Conservation (phyloP, 495 filamentous ascomycete species). For the Clavariopsis aquatica region DNA sequence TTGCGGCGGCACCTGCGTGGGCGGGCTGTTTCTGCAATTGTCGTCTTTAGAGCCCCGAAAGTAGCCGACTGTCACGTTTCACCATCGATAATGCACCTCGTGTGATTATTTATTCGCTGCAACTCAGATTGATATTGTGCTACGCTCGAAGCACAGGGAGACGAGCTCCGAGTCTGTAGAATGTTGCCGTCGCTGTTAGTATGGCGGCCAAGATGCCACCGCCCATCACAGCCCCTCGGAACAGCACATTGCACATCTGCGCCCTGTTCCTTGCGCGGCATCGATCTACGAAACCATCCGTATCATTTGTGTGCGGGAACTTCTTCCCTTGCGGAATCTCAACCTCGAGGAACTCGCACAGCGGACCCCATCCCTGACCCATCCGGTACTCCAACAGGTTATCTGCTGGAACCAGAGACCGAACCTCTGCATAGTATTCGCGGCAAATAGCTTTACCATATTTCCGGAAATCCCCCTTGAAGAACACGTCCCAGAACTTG, state of each 20-base stretch:
- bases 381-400: slow-evolving; percentile 66
- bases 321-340: slow-evolving; percentile 55
- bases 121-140: no score
- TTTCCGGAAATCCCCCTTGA: slow-evolving; percentile 43
- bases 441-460: slow-evolving; percentile 40
- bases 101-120: no score
- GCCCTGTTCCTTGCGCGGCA: slow-evolving; percentile 60
- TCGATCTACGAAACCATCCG: slow-evolving; percentile 61
- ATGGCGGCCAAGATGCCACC: slow-evolving; percentile 41
- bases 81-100: no score
- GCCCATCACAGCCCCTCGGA: slow-evolving; percentile 55
- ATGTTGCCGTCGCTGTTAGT: slow-evolving; percentile 22
- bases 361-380: slow-evolving; percentile 65
- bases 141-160: slow-evolving; percentile 4
- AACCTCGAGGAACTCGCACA: slow-evolving; percentile 67
- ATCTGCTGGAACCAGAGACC: slow-evolving; percentile 46
- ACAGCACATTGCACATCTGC: slow-evolving; percentile 63
- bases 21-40: no score
- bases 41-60: no score
- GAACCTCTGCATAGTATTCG: slow-evolving; percentile 42
- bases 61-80: no score
- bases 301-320: slow-evolving; percentile 53
- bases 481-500: slow-evolving; percentile 42
- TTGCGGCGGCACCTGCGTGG: no score
- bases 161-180: slow-evolving; percentile 9